Evolutionary conservation across 768 basidiomycete species (phyloP), one percentile per base, ranked within the genome.

Genomic region (Hortiboletus flavorubellus): DNA sequence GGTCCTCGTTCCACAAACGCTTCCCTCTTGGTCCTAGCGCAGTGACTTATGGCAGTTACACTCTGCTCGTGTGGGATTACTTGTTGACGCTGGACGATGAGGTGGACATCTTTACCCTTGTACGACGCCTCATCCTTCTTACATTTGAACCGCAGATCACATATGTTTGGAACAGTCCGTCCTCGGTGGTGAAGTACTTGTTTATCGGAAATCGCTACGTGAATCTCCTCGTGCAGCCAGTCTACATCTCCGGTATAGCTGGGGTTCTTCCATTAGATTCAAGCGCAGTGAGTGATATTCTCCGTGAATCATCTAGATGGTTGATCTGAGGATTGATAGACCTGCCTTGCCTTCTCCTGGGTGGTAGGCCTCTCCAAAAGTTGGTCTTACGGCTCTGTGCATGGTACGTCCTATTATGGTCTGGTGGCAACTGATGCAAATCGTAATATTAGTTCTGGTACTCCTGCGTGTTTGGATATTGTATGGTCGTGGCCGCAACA

Each of bases 71-170:
- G 4, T 54, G 53, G 53, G 53, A 54, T 31, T 44, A 54, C 47
- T 37, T 54, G 26, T 43, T 49, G 53, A 54, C 53, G 26, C 26
- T 54, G 41, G 53, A 54, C 29, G 53, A 54, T 23, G 53, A 54
- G 29, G 53, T 43, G 23, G 40, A 23, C 29, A 16, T 31, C 34
- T 35, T 18, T 23, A 47, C 31, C 18, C 14, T 15, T 33, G 39
- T 4, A 26, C 15, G 41, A 34, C 8, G 9, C 34, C 11, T 16
- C 21, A 48, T 5, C 41, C 8, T 31, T 37, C 46, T 49, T 43
- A 49, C 41, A 29, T 18, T 29, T 10, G 26, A 14, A 15, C 30
- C 10, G 0, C 14, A 54, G 53, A 11, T 49, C 7, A 31, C 15
- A 16, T 49, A 49, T 26, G 43, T 54, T 29, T 54, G 53, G 53